Base-by-base conservation (phyloP, 129 eudicot species). In the Deinandra increscens region DNA sequence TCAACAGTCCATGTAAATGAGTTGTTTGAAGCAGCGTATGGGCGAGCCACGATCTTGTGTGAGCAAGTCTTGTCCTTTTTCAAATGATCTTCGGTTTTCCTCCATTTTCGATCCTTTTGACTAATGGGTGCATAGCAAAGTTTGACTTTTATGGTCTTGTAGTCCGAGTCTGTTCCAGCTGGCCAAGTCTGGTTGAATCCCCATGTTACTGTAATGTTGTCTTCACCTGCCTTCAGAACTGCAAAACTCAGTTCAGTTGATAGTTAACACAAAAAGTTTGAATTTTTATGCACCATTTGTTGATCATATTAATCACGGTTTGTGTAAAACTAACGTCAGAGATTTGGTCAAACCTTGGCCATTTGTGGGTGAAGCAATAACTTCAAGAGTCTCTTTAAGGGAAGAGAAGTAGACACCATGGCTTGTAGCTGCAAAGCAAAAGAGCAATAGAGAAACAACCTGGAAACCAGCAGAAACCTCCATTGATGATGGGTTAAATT, bases 1-100 rank as follows among this genome's bases (percentile, higher is more conserved):
- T 49, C 68, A 7, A 90, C 60, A 0, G 87, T 83, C 81, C 75
- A 83, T 22, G 81, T 62, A 66, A 77, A 64, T 0, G 72, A 59
- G 80, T 81, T 80, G 80, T 71, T 70, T 10, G 88, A 61, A 4
- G 85, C 22, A 11, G 12, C 60, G 77, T 83, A 88, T 22, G 88
- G 90, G 68, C 42, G 70, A 1, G 74, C 34, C 12, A 76, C 80
- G 7, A 88, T 80, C 63, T 70, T 67, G 70, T 70, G 71, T 46
- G 70, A 83, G 75, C 97, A 88, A 29, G 97, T 85, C 64, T 81
- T 88, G 81, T 88, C 96, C 63, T 85, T 91, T 7, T 43, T 51
- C 43, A 91, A 29, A 14, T 69, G 43, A 36, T 85, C 86, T 19
- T 7, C 60, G 0, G 90, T 83, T 54, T 81, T 81, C 29, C 97